Conservation (phyloP, 768 basidiomycete species). For the Leccinum rimulosum region DNA sequence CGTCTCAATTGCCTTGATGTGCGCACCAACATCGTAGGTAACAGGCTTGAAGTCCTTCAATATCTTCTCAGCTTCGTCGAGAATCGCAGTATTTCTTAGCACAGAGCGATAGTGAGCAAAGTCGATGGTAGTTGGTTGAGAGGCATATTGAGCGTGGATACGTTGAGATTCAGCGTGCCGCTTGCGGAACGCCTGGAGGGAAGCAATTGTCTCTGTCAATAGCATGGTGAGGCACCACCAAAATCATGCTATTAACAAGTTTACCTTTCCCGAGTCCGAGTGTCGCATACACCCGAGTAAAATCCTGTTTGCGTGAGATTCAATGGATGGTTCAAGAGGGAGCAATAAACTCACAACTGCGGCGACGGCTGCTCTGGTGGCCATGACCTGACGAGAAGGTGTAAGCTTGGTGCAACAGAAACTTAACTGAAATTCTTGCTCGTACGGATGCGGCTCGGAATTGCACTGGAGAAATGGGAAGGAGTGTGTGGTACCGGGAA, state of each 20-base stretch:
- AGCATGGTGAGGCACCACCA: slow-evolving; percentile 1
- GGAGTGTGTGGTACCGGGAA: slow-evolving; percentile 24
- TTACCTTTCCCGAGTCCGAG: slow-evolving; percentile 84
- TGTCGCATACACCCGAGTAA: slow-evolving; percentile 77
- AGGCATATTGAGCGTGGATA: slow-evolving; percentile 56
- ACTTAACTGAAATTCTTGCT: slow-evolving; percentile 1
- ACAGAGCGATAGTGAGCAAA: slow-evolving; percentile 87
- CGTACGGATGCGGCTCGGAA: slow-evolving; percentile 19
- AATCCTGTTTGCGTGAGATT: slow-evolving; percentile 53
- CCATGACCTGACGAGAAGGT: slow-evolving; percentile 43
- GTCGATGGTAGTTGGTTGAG: slow-evolving; percentile 82
- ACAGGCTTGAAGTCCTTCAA: slow-evolving; percentile 90
- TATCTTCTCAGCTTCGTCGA: slow-evolving; percentile 90
- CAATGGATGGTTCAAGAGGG: not conserved
- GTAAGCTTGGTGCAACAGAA: not conserved
- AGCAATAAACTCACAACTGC: slow-evolving; percentile 50
- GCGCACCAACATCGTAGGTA: slow-evolving; percentile 85
- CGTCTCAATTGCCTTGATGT: slow-evolving; percentile 93
- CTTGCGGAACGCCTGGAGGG: slow-evolving; percentile 95
- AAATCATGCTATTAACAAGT: not conserved
- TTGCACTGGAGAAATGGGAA: slow-evolving; percentile 10
- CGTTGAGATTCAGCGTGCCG: slow-evolving; percentile 88
- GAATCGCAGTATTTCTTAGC: slow-evolving; percentile 88
- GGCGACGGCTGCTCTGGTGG: slow-evolving; percentile 67
- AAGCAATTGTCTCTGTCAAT: slow-evolving; percentile 76